These are phyloP conservation scores for Nothophoma quercina DNA, from an alignment of 2,329 filamentous ascomycete genomes.

Conservation along the genomic window DNA sequence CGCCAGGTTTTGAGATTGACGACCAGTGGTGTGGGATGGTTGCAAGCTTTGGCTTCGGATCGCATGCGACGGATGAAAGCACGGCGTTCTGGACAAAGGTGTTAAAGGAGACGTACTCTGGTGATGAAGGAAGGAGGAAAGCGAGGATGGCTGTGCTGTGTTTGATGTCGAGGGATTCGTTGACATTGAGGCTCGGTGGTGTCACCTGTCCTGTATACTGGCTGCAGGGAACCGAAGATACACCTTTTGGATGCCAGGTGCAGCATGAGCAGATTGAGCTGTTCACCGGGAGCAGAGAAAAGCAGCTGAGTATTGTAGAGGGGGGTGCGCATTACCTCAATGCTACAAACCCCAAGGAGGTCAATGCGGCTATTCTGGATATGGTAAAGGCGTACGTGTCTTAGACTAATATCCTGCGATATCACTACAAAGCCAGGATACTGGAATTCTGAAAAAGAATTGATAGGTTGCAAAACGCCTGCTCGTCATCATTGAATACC, in stretches of 20 bases:
- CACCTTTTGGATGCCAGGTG: constrained; percentile 13
- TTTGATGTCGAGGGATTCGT: constrained; percentile 56
- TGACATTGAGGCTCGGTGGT: constrained; percentile 55
- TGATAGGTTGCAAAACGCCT: no score
- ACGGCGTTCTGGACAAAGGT: constrained; percentile 54
- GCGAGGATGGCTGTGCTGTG: constrained; percentile 59
- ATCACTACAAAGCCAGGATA: no score
- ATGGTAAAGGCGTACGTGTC: no score
- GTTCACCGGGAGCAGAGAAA: constrained; percentile 9
- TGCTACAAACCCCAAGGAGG: constrained; percentile 14
- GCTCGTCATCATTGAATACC: no score
- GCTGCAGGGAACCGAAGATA: constrained; percentile 48
- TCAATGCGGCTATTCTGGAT: constrained; percentile 15
- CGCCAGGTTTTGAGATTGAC: constrained; percentile 53
- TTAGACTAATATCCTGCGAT: no score
- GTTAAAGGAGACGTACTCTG: constrained; percentile 56
- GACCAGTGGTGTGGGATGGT: constrained; percentile 56
- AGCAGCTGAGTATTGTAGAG: constrained; percentile 15
- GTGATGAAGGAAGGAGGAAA: constrained; percentile 57
- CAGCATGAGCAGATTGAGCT: constrained; percentile 21
- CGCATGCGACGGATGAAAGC: constrained; percentile 46
- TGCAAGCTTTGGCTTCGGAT: constrained; percentile 57
- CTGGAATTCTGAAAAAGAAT: no score
- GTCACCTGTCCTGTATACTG: constrained; percentile 59
- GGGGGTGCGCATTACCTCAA: constrained; percentile 22